Percentiles rank a stretch among this genome's conserved stretches.
These are phyloP conservation scores for Colletotrichum lupini DNA, from an alignment of 2,329 filamentous ascomycete genomes.

Conservation along the genomic window DNA sequence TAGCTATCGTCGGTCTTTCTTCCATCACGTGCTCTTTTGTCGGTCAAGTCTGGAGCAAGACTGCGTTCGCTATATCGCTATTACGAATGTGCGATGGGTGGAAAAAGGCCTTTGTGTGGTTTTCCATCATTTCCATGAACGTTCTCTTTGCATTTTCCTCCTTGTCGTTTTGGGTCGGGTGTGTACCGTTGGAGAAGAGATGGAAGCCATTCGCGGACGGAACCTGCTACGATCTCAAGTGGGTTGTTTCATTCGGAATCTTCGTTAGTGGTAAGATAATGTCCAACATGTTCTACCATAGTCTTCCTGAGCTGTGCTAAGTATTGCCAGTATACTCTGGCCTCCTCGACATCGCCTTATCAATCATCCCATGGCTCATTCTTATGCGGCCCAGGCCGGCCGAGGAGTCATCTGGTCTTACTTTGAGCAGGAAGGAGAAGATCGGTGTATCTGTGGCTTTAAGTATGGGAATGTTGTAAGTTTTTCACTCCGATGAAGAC, in stretches of 20 bases:
- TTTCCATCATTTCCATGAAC: slow-evolving; percentile 45
- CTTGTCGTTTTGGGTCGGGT: slow-evolving; percentile 40
- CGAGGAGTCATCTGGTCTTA: slow-evolving; percentile 27
- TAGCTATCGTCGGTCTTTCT: slow-evolving; percentile 35
- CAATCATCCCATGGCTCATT: slow-evolving; percentile 49
- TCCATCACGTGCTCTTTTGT: slow-evolving; percentile 44
- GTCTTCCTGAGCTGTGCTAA: background rate
- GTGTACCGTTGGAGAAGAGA: slow-evolving; percentile 34
- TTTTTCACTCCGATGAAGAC: background rate
- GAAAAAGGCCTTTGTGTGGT: slow-evolving; percentile 43
- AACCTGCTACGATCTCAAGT: slow-evolving; percentile 26
- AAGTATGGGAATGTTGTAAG: slow-evolving; percentile 42
- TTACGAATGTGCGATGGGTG: slow-evolving; percentile 43
- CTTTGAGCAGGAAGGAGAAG: slow-evolving; percentile 46
- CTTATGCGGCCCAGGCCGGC: slow-evolving; percentile 43
- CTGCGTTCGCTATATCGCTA: slow-evolving; percentile 50
- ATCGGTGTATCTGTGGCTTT: slow-evolving; percentile 48
- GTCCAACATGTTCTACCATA: background rate
- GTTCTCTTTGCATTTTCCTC: slow-evolving; percentile 37
- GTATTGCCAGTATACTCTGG: slow-evolving; percentile 40
- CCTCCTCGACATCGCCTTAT: slow-evolving; percentile 50
- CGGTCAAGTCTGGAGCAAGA: slow-evolving; percentile 50
- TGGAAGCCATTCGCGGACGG: slow-evolving; percentile 35
- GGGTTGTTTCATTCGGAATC: slow-evolving; percentile 32
- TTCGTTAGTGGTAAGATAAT: slow-evolving; percentile 20